Base-by-base conservation (phyloP, 2,329 filamentous ascomycete species). In the Cladosporium sp. region DNA sequence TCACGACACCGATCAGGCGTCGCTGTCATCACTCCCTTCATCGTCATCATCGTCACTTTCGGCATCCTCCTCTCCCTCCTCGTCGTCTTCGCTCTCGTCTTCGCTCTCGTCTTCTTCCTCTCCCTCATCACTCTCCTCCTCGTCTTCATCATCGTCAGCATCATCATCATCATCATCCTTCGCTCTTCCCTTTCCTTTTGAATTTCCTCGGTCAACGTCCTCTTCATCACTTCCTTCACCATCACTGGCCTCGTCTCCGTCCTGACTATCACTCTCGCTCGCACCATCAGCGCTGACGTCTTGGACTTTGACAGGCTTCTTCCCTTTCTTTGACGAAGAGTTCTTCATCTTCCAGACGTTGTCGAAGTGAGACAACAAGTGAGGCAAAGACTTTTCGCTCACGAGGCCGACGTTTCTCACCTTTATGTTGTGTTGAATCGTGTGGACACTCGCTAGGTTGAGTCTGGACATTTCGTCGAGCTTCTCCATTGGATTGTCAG, bases 361-460 rank as follows among this genome's bases (percentile, higher is more conserved):
- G 6, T 9, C 9, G 9, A 54, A 61, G 33, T 57, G 53, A 3
- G 4, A 19, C 2, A 28, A 19, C 8, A 61, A 34, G 0, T 33
- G 31, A 1, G 34, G 22, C 28, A 54, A 11, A 4, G 52, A 61
- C 5, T 46, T 34, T 1, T 31, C 40, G 37, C 57, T 52, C 3
- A 64, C 59, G 11, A 49, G 54, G 1, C 63, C 63, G 35, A 59
- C 53, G 3, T 38, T 13, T n/a, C 52, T 58, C 0, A 61, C 61
- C 34, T 61, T 61, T 16, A 63, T 34, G 18, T 61, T 61, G 41
- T 62, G 59, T 19, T 65, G 43, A 11, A 66, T 56, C 0, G 56
- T 63, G 22, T 61, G 49, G 4, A 58, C 41, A 10, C 57, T 55
- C 3, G 43, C 56, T 13, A 57, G 59, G 38, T 61, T 43, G 16